A percentile compares a stretch with the other conserved stretches of the same genome.
Conservation (phyloP, 169 alveolate genomes). For the Cryptosporidium sp. region DNA sequence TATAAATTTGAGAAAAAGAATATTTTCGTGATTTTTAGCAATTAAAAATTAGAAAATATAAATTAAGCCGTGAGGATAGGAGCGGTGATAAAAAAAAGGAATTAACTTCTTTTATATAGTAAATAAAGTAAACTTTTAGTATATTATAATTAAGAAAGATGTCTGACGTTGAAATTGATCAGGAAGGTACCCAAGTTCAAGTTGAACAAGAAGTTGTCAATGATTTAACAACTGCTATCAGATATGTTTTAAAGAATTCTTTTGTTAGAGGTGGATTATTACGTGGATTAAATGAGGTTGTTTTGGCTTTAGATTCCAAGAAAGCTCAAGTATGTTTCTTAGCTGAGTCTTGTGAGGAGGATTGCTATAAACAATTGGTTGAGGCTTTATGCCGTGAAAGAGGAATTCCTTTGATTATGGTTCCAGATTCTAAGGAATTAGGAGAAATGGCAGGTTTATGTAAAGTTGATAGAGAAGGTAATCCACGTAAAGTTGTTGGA, state of each 20-base stretch:
- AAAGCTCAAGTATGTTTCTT: constrained; percentile 94
- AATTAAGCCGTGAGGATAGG: constrained; percentile 75
- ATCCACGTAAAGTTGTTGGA: constrained; percentile 94
- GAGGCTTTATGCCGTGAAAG: constrained; percentile 91
- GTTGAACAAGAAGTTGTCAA: constrained; percentile 81
- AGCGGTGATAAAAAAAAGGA: constrained; percentile 53
- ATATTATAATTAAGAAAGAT: not conserved
- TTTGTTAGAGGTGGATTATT: constrained; percentile 92
- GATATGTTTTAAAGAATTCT: constrained; percentile 89
- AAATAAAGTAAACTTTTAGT: not conserved
- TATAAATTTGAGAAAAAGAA: not conserved
- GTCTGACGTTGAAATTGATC: constrained; percentile 75
- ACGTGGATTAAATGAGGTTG: constrained; percentile 94
- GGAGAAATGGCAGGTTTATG: constrained; percentile 98
- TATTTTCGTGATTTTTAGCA: constrained; percentile 4
- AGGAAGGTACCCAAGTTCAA: constrained; percentile 59
- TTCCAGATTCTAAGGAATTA: constrained; percentile 93
- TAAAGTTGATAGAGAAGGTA: constrained; percentile 94
- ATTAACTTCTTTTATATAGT: not conserved
- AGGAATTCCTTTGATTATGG: constrained; percentile 91
- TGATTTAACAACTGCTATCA: constrained; percentile 80
- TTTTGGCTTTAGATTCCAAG: constrained; percentile 93
- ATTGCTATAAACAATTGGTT: constrained; percentile 93
- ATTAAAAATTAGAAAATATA: constrained; percentile 1
- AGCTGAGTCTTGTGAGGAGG: constrained; percentile 94